Conservation (phyloP, 139 green algal species). For the Chlorella sp. region DNA sequence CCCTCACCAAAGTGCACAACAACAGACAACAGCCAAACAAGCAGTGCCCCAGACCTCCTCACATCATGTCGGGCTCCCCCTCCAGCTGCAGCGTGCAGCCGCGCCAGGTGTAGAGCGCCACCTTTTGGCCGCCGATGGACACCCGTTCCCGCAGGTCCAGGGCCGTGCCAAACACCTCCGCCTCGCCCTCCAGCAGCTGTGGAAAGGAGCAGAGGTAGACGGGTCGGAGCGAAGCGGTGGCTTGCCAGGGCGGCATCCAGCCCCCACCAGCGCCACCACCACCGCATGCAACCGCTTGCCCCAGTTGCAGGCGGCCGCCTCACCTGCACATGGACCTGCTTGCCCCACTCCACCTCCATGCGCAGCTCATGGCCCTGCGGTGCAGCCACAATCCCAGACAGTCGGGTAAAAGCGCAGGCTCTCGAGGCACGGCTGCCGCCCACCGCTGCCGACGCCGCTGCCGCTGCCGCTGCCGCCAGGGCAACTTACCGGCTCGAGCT, state of each 20-base stretch:
- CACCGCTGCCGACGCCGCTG: too few species aligned
- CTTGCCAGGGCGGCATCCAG: background rate
- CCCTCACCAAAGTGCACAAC: background rate
- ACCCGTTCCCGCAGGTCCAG: slow-evolving; percentile 66
- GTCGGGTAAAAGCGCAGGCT: too few species aligned
- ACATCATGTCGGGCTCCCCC: slow-evolving; percentile 57
- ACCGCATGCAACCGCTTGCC: too few species aligned
- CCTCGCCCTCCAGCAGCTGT: slow-evolving; percentile 71
- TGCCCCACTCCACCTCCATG: slow-evolving; percentile 62
- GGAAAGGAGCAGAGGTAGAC: background rate
- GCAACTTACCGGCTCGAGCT: background rate
- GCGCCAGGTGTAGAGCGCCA: slow-evolving; percentile 87
- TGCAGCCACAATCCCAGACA: too few species aligned
- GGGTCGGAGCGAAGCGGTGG: background rate
- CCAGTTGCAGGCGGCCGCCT: too few species aligned
- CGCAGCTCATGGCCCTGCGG: slow-evolving; percentile 53
- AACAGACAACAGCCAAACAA: background rate
- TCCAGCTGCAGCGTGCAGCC: slow-evolving; percentile 74
- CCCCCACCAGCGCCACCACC: too few species aligned
- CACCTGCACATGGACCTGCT: slow-evolving; percentile 53
- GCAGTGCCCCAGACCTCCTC: background rate
- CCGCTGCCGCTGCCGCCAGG: background rate
- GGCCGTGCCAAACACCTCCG: slow-evolving; percentile 91
- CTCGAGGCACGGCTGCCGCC: background rate
- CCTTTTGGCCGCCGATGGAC: slow-evolving; percentile 70